A percentile compares a stretch with the other conserved stretches of the same genome.
Evolutionary conservation across 345 rosid species (phyloP).

Genomic region (Geranium brycei): DNA sequence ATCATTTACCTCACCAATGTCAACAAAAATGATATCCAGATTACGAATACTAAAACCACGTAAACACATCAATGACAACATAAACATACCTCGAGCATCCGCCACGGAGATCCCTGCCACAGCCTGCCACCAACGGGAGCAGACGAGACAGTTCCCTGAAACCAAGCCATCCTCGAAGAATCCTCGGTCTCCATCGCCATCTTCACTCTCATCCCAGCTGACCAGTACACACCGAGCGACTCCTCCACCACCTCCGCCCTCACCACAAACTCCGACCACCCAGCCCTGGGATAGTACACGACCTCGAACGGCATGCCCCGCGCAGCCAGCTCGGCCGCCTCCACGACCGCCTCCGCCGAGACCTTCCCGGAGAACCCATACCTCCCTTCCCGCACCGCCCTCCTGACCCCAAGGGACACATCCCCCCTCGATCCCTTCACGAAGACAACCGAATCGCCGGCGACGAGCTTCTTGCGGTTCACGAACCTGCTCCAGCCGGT

Average conservation of each 20-base stretch:
- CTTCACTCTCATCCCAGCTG: conserved; percentile 63
- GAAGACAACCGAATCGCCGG: conserved; percentile 81
- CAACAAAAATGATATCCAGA: too few species aligned
- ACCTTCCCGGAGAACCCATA: conserved; percentile 37
- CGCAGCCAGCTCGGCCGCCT: conserved; percentile 43
- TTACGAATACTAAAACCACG: too few species aligned
- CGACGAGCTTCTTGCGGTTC: conserved; percentile 67
- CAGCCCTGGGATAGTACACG: conserved; percentile 61
- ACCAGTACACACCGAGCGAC: conserved; percentile 34
- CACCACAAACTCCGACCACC: conserved; percentile 67
- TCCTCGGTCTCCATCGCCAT: conserved; percentile 78
- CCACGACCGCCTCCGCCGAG: conserved; percentile 38
- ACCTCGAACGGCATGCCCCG: conserved; percentile 57
- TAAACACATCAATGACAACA: too few species aligned
- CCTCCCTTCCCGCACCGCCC: conserved; percentile 24
- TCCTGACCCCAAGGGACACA: conserved; percentile 61
- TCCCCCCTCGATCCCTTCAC: conserved; percentile 44
- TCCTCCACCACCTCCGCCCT: conserved; percentile 69
- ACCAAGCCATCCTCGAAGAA: conserved; percentile 57
- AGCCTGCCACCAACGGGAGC: conserved; percentile 29
- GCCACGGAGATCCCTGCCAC: conserved; percentile 84
- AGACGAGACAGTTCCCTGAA: conserved; percentile 46
- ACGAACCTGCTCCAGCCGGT: conserved; percentile 98
- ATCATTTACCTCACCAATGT: too few species aligned
- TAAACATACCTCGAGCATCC: conserved; percentile 58